Evolutionary conservation across 2,329 filamentous ascomycete species (phyloP), one percentile per base, ranked within the genome.

Genomic region (Septoria petroselini): DNA sequence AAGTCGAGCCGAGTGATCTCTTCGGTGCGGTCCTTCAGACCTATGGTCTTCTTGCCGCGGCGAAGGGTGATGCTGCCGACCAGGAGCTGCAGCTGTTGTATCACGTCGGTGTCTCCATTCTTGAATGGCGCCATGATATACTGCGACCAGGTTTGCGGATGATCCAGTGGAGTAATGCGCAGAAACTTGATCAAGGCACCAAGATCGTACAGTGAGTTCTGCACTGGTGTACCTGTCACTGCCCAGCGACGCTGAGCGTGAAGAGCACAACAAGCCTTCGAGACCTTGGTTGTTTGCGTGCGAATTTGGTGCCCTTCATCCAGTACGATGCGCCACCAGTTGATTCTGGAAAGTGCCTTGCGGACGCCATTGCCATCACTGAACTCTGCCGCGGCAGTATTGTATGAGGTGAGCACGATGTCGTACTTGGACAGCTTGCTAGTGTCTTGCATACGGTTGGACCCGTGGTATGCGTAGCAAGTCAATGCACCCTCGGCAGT

Each of bases 221-320:
- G 91, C 7, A 97, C 88, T 0, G 91, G 93, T 0, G 93, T 97
- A 47, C 91, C 93, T 0, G 93, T 97, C n/a, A 97, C 88, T 2
- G 91, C 91, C 93, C 93, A 98, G 27, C 91, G 84, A 25, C 91
- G 82, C 63, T 87, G 80, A 2, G 90, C 88, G 53, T 86, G 79
- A 2, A 97, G 75, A 15, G 82, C 80, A 57, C 89, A 91, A 15
- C 93, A 88, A 2, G 88, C 88, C 66, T 91, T 89, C 46, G 90
- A 94, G 59, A 91, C 86, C 33, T 86, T 75, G 0, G 90, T 91
- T 3, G 77, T 80, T 55, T 88, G 85, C 61, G 94, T 91, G 19
- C 93, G 87, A 58, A 98, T 97, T 69, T 87, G 87, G 67, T 98
- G 93, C 0, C 91, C 93, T 70, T 98, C 91, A 57, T 97, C 91